Evolutionary conservation across 768 basidiomycete species (phyloP), one percentile per base, ranked within the genome.

Genomic region (Filobasidium wieringae): DNA sequence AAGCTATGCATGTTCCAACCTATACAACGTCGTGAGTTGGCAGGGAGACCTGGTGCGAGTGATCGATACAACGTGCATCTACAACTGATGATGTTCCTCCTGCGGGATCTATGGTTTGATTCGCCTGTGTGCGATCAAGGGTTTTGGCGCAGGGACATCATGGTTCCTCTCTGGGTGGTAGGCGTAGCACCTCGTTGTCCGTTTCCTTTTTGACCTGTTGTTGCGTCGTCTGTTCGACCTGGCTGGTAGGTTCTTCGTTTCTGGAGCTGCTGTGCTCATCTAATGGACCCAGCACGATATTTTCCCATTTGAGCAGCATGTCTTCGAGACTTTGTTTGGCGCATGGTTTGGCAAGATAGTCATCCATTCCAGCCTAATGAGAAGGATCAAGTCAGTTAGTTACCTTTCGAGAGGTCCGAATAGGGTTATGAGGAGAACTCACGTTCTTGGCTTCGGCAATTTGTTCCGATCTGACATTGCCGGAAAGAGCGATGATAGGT

Each of bases 391-490:
- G 11, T 9, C 26, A 47, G n/a, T n/a, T n/a, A 47, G 12, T n/a
- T 47, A 27, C 11, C n/a, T 47, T 47, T 47, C 12, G 12, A 47
- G 11, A 47, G 11, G 12, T 22, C 11, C 8, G 11, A 22, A 47
- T 47, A 29, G 31, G 49, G 9, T 17, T 29, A n/a, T n/a, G 12
- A 29, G 27, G 33, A 37, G 34, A 39, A n/a, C 52, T 53, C 52
- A 53, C 52, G 17, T 36, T 27, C 33, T 53, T 53, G 26, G 54
- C 54, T 43, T 43, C 54, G 6, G 54, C 40, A 12, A 55, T 55
- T 27, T 55, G 54, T 45, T 55, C 54, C n/a, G 54, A 15, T 43
- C 54, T 31, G n/a, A 37, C 54, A 29, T 55, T 55, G 15, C 54
- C 54, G 22, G 54, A 55, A 4, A 55, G 39, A 17, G 34, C 54